Evolutionary conservation across 2,329 filamentous ascomycete species (phyloP), one percentile per base, ranked within the genome.

Genomic region (Aureobasidium vineae): DNA sequence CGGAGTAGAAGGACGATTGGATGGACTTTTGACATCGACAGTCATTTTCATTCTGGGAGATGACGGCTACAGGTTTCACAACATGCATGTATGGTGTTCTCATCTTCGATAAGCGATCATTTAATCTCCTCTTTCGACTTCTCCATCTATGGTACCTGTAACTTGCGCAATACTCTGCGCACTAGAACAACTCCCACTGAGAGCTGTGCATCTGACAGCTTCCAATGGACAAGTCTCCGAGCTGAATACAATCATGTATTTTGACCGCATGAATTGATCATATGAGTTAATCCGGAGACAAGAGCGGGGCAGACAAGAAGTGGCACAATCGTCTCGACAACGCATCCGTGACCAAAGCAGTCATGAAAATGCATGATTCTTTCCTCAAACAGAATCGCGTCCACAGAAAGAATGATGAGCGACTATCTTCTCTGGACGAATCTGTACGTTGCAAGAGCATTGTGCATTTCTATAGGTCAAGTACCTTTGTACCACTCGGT

Each of bases 1-100:
- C 68, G 41, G 68, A 69, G 50, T 69, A 68, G 60, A 26, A 31
- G 7, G 23, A 16, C 33, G 54, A 38, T 28, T 16, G 26, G 28
- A 52, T 52, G 28, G 6, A n/a, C 7, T 31, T 11, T 52, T 52
- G 33, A 19, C 53, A 57, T 21, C 23, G 38, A 40, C 53, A 57
- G 38, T 11, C 15, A 11, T 36, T 26, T 36, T 23, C 8, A n/a
- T 19, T 38, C 13, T 36, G 57, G 16, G 57, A 26, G 3, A 59
- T 43, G 28, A 47, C 21, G 45, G n/a, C 49, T 21, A 61, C 41
- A 49, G 26, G 43, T 49, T 61, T 49, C 28, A 61, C 45, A 59
- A 15, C 41, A 49, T 49, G 41, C 57, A 33, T 47, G 43, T 61
- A 49, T 61, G 57, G 31, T 47, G 36, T 36, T 38, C 7, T 36